Percentiles rank a stretch among this genome's conserved stretches.
These are phyloP conservation scores for Globisporangium sylvaticum DNA, from an alignment of 352 stramenopile species.

Conservation along the genomic window DNA sequence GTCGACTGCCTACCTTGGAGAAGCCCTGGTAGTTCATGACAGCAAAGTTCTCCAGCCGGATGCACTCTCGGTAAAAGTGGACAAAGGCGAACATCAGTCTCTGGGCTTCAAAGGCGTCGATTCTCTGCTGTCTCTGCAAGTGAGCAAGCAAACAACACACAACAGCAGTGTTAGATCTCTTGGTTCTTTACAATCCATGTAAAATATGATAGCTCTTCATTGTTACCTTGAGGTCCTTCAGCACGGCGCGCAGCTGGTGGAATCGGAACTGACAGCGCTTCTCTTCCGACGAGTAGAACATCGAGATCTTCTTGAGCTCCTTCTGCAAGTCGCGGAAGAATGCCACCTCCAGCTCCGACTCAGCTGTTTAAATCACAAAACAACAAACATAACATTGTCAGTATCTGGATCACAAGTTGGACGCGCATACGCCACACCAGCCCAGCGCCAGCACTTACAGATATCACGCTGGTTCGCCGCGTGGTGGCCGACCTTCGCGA, in stretches of 20 bases:
- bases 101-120: slow-evolving; percentile 51
- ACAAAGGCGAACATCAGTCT: slow-evolving; percentile 80
- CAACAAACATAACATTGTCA: neutral
- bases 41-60: slow-evolving; percentile 78
- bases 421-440: neutral
- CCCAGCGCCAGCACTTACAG: slow-evolving; percentile 23
- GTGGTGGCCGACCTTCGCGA: slow-evolving; percentile 27
- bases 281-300: slow-evolving; percentile 75
- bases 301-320: slow-evolving; percentile 78
- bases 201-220: neutral
- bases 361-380: slow-evolving; percentile 25
- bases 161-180: neutral
- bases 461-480: slow-evolving; percentile 23
- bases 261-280: slow-evolving; percentile 69
- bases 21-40: slow-evolving; percentile 87
- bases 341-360: slow-evolving; percentile 65
- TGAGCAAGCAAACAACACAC: neutral
- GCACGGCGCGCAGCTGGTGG: slow-evolving; percentile 63
- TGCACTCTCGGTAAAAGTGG: slow-evolving; percentile 82
- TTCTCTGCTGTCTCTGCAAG: slow-evolving; percentile 32
- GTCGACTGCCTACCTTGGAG: slow-evolving; percentile 48
- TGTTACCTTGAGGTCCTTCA: slow-evolving; percentile 62
- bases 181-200: neutral
- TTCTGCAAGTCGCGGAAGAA: slow-evolving; percentile 75
- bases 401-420: neutral